Conservation (phyloP, 768 basidiomycete genomes). For the Termitomyces sp. region DNA sequence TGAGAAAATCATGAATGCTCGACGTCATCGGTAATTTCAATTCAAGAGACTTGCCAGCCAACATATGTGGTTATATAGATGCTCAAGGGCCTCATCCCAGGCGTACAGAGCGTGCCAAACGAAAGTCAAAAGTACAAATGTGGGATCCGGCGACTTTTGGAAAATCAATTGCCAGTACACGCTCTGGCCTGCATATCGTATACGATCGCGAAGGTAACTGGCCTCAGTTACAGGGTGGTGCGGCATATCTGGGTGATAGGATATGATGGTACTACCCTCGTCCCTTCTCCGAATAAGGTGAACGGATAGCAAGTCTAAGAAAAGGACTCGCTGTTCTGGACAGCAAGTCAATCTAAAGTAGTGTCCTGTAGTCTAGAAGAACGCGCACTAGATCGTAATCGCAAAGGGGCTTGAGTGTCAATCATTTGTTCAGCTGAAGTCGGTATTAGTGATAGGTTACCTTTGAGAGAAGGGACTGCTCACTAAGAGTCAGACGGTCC, state of each 20-base stretch:
- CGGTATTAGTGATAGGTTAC: background rate
- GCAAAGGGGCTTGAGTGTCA: conserved; percentile 34
- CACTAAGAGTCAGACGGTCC: conserved; percentile 13
- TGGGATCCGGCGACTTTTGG: conserved; percentile 16
- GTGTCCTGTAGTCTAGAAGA: background rate
- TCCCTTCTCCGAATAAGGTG: conserved; percentile 40
- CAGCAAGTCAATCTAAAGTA: background rate
- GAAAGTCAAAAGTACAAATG: conserved; percentile 19
- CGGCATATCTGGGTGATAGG: conserved; percentile 36
- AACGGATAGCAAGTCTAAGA: conserved; percentile 42
- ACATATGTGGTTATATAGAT: conserved; percentile 20
- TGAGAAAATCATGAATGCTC: conserved; percentile 10
- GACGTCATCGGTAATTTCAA: background rate
- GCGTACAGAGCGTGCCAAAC: conserved; percentile 22
- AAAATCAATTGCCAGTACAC: conserved; percentile 23
- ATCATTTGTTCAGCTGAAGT: conserved; percentile 24
- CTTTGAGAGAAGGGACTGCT: conserved; percentile 1
- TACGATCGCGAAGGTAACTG: conserved; percentile 36
- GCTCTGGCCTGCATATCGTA: conserved; percentile 36
- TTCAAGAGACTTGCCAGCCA: conserved; percentile 11
- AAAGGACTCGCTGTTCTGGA: conserved; percentile 26
- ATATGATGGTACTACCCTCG: conserved; percentile 44
- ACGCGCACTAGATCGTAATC: conserved; percentile 25
- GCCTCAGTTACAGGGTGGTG: conserved; percentile 35
- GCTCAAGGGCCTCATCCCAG: conserved; percentile 21